Evolutionary conservation across 139 green algal genomes (phyloP).

Genomic region (Marvania coccoides): DNA sequence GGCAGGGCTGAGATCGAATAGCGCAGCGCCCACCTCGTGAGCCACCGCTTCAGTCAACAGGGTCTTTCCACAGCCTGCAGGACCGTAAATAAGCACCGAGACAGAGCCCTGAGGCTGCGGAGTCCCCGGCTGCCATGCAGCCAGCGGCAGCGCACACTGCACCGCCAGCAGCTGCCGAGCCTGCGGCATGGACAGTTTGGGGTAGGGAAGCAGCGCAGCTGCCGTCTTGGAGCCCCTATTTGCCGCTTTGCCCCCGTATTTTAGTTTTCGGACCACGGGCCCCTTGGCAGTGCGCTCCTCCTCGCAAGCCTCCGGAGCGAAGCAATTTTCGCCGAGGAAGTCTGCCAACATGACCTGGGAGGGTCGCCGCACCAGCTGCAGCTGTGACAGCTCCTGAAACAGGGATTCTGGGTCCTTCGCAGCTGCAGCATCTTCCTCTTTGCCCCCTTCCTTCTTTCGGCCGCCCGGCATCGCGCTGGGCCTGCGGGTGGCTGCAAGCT

Average conservation of each 20-base stretch:
- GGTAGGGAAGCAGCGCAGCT: background rate
- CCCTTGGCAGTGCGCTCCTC: background rate
- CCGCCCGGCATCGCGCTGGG: conserved; percentile 50
- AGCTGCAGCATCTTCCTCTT: conserved; percentile 1
- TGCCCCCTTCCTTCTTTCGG: conserved; percentile 39
- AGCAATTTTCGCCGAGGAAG: conserved; percentile 51
- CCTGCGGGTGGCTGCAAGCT: conserved; percentile 57
- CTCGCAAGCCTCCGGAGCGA: background rate
- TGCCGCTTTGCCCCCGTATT: background rate
- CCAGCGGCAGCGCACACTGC: conserved; percentile 73
- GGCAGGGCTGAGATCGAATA: conserved; percentile 79
- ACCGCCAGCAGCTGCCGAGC: conserved; percentile 68
- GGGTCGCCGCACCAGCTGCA: conserved; percentile 54
- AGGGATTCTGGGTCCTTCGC: conserved; percentile 52
- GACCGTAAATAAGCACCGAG: conserved; percentile 77
- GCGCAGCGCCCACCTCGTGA: conserved; percentile 54
- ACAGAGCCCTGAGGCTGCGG: conserved; percentile 18
- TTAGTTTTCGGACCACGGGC: conserved; percentile 27
- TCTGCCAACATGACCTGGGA: conserved; percentile 43
- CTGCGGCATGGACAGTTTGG: conserved; percentile 64
- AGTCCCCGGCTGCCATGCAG: conserved; percentile 1
- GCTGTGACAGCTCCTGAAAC: conserved; percentile 76
- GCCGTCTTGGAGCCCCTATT: background rate
- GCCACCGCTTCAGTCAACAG: conserved; percentile 58
- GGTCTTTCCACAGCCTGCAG: conserved; percentile 71